Conservation (phyloP, 192 early-diverging fungal species). For the Physocladia obscura region DNA sequence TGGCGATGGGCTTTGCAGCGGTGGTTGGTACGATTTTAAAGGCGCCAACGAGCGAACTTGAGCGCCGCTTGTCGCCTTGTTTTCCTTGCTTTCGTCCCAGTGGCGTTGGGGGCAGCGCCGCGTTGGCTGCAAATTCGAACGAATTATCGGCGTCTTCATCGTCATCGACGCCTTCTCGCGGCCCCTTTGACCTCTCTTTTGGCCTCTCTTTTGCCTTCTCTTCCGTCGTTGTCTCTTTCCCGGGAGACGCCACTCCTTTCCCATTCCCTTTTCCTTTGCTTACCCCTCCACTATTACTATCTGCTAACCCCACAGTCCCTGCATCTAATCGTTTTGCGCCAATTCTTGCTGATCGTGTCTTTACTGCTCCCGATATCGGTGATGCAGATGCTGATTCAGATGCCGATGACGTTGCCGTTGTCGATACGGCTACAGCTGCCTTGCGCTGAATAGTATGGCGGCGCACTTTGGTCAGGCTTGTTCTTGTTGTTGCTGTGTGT, state of each 20-base stretch:
- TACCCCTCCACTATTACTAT: no score
- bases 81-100: not conserved
- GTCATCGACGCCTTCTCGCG: not conserved
- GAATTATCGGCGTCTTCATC: no score
- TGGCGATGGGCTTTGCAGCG: constrained; percentile 47
- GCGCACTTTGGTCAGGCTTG: not conserved
- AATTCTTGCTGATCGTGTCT: not conserved
- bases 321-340: not conserved
- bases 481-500: no score
- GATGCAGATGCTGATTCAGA: not conserved
- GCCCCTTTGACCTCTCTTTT: not conserved
- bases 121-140: no score
- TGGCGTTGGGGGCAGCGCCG: no score
- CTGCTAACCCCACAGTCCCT: no score
- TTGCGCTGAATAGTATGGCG: not conserved
- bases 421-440: not conserved
- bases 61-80: no score
- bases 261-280: no score
- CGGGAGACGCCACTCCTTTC: no score
- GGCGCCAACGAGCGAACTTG: constrained; percentile 42
- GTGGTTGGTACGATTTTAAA: constrained; percentile 40
- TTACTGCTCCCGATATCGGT: not conserved
- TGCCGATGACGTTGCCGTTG: not conserved
- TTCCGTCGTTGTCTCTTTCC: not conserved
- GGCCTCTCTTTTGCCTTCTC: not conserved